phyloP scores from a whole-genome alignment of 208 protist species.

The Trypanosoma boissoni region DNA sequence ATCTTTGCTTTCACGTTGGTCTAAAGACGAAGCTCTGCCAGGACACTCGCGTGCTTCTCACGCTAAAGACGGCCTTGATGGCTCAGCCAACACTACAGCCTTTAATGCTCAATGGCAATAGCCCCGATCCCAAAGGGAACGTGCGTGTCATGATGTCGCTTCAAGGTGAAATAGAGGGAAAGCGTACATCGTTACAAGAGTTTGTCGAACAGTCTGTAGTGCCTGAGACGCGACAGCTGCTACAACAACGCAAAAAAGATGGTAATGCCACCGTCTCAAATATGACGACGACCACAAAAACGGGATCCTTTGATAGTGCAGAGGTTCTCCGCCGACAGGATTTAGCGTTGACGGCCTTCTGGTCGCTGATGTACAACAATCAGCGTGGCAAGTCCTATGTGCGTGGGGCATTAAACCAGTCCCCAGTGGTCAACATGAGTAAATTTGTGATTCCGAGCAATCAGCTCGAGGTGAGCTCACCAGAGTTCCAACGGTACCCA shows the following conservation, averaged over 20 bases:
- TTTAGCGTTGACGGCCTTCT: constrained; percentile 38
- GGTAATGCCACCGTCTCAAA: neutral
- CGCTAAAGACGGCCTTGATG: constrained; percentile 64
- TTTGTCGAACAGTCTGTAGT: neutral
- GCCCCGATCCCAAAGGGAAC: neutral
- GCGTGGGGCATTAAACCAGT: constrained; percentile 26
- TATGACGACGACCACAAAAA: neutral
- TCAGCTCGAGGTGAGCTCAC: neutral
- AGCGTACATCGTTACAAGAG: constrained; percentile 2
- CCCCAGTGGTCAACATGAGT: constrained; percentile 25
- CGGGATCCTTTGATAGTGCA: neutral
- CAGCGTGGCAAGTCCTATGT: constrained; percentile 47
- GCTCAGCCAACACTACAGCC: constrained; percentile 26
- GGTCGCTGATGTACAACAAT: constrained; percentile 52
- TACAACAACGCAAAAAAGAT: constrained; percentile 6
- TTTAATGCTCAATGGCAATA: constrained; percentile 14
- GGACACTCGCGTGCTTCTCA: constrained; percentile 63
- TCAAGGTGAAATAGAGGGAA: neutral
- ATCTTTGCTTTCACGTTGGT: constrained; percentile 59
- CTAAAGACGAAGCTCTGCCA: constrained; percentile 73
- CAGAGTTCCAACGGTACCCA: neutral
- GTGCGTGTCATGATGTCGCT: neutral
- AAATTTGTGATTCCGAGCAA: constrained; percentile 9
- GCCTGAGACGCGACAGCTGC: no score
- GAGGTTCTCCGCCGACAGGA: constrained; percentile 33